phyloP scores from a whole-genome alignment of 2,329 filamentous ascomycete genomes.

The Sporothrix dimorphospora region DNA sequence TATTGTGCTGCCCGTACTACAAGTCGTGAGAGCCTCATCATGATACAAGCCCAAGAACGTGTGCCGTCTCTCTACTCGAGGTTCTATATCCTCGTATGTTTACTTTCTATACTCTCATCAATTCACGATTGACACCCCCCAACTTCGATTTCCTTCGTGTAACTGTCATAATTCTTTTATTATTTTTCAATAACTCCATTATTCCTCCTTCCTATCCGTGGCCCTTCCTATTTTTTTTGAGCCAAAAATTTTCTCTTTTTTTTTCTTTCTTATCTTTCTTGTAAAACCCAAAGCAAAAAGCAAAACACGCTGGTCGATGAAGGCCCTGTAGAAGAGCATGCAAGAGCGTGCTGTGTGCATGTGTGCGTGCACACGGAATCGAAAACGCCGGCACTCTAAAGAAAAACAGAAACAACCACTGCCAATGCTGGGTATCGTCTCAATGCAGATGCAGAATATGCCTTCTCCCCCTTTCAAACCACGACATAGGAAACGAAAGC shows the following conservation, averaged over 20 bases:
- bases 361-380: background rate
- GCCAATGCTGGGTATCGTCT: slow-evolving; percentile 20
- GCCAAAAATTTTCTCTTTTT: background rate
- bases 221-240: background rate
- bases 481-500: background rate
- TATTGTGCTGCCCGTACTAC: no score
- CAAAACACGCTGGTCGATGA: no score
- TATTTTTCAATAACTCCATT: background rate
- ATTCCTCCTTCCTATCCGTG: background rate
- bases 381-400: background rate
- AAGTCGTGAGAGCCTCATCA: no score
- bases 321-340: background rate
- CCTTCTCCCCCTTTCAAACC: no score
- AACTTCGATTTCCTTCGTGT: background rate
- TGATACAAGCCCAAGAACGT: no score
- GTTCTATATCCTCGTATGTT: no score
- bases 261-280: background rate
- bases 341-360: background rate
- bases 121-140: background rate
- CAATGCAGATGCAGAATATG: slow-evolving; percentile 4
- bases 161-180: background rate
- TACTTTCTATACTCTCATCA: no score
- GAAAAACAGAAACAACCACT: slow-evolving; percentile 15
- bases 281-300: no score
- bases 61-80: no score